Conservation (phyloP, 2,329 filamentous ascomycete genomes). For the Colletotrichum kahawae region DNA sequence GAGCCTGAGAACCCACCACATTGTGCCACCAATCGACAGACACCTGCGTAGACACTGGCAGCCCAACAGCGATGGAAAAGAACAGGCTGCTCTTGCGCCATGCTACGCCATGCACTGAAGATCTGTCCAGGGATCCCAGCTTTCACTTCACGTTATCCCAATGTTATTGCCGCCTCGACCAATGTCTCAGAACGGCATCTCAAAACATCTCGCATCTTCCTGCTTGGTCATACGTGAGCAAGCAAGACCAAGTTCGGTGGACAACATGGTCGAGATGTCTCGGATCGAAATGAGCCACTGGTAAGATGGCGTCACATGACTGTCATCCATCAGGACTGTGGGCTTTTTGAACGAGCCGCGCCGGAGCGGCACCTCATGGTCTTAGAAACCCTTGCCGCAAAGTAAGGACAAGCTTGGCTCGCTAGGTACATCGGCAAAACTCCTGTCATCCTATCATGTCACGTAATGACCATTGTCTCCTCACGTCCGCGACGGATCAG, state of each 20-base stretch:
- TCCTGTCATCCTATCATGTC: constrained; percentile 5
- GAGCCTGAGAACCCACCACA: neutral
- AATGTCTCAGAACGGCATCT: neutral
- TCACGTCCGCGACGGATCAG: neutral
- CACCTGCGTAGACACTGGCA: neutral
- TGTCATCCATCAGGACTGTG: neutral
- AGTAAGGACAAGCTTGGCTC: neutral
- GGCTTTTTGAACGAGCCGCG: neutral
- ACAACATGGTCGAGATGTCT: constrained; percentile 4
- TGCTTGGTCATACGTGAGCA: neutral
- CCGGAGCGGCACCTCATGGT: neutral
- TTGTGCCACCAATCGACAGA: neutral
- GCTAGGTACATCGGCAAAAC: neutral
- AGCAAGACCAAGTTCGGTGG: neutral
- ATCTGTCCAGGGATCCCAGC: constrained; percentile 8
- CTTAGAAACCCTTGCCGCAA: neutral
- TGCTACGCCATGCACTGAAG: neutral
- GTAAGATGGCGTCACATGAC: neutral
- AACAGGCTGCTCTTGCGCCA: neutral
- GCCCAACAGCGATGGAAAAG: neutral
- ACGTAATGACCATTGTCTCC: neutral
- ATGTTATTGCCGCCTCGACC: neutral
- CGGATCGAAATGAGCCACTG: neutral
- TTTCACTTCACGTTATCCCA: neutral
- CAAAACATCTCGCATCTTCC: neutral